Evolutionary conservation across 441 rosid genomes (phyloP).

Genomic region (Adansonia gregorii): DNA sequence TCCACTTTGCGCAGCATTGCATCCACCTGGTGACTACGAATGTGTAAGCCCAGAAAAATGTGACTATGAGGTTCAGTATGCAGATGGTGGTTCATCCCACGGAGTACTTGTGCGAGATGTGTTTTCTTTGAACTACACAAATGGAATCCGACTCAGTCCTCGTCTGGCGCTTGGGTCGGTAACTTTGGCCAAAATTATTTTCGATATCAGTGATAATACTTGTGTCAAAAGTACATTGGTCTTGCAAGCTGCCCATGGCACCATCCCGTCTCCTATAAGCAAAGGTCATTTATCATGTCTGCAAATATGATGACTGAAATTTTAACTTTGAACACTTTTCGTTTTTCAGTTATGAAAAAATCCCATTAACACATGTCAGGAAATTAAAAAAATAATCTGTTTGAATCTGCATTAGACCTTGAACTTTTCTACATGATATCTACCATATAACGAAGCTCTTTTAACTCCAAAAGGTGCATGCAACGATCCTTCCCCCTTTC

Average conservation of each 20-base stretch:
- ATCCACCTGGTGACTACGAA: conserved; percentile 46
- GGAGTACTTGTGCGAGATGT: conserved; percentile 82
- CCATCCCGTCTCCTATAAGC: background rate
- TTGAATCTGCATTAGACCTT: conserved; percentile 9
- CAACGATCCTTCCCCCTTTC: background rate
- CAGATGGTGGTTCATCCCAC: conserved; percentile 87
- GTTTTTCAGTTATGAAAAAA: background rate
- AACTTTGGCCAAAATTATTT: conserved; percentile 12
- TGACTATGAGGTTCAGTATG: conserved; percentile 82
- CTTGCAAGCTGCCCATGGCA: background rate
- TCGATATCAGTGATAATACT: background rate
- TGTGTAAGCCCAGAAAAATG: conserved; percentile 62
- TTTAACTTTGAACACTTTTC: no score
- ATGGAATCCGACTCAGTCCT: conserved; percentile 60
- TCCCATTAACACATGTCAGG: background rate
- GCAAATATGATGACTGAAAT: background rate
- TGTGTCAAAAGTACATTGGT: background rate
- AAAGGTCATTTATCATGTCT: background rate
- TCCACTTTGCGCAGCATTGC: conserved; percentile 76
- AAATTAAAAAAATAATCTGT: background rate
- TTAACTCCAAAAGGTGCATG: background rate
- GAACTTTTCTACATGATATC: conserved; percentile 6
- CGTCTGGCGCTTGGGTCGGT: conserved; percentile 75
- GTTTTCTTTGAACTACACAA: conserved; percentile 65
- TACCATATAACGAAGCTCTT: background rate